These are phyloP conservation scores for Solanum corneliomulleri DNA, from an alignment of 257 asterid species.

Conservation along the genomic window DNA sequence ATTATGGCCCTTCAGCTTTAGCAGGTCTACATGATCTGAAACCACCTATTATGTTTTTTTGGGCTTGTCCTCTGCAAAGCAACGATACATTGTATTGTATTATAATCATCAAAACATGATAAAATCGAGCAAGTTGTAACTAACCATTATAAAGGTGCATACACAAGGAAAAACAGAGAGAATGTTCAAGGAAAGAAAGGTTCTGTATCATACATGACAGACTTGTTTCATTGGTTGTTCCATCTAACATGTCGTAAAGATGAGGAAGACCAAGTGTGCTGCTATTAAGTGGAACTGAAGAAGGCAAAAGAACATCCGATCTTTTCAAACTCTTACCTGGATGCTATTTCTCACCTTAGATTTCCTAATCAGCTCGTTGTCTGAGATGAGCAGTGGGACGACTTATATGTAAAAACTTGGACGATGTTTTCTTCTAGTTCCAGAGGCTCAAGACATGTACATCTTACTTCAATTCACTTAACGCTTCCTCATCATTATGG, in stretches of 20 bases:
- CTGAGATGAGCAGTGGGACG: neutral
- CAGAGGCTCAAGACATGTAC: neutral
- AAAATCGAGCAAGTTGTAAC: neutral
- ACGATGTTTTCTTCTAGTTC: neutral
- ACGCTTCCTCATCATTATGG: neutral
- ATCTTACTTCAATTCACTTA: neutral
- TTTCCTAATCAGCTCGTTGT: neutral
- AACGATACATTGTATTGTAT: neutral
- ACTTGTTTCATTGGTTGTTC: neutral
- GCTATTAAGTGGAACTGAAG: neutral
- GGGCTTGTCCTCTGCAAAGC: conserved; percentile 37
- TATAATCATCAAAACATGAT: neutral
- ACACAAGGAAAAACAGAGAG: neutral
- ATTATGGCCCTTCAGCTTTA: neutral
- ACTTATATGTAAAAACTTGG: neutral
- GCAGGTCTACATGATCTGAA: neutral
- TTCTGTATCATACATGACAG: neutral
- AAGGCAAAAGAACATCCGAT: neutral
- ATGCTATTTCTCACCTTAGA: neutral
- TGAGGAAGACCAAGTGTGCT: neutral
- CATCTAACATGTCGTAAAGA: neutral
- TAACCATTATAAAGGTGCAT: neutral
- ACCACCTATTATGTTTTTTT: neutral
- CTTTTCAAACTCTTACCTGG: neutral
- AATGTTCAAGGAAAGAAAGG: neutral